phyloP scores from a whole-genome alignment of 495 filamentous ascomycete genomes.

The Bathelium albidoporum region DNA sequence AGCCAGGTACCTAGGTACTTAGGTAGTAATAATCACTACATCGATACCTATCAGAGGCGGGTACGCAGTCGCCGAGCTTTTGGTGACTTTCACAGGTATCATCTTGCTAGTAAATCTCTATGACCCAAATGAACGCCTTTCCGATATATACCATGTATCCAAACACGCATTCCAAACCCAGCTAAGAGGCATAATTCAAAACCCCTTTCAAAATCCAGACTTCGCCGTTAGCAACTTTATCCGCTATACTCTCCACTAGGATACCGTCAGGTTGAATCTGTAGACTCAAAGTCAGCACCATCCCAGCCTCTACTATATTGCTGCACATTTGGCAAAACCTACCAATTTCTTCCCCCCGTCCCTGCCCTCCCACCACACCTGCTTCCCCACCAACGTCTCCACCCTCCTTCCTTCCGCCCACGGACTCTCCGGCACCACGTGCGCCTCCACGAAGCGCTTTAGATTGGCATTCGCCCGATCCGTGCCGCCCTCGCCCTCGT shows the following conservation, averaged over 20 bases:
- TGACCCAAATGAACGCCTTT: not conserved
- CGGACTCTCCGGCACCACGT: conserved; percentile 65
- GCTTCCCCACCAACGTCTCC: conserved; percentile 57
- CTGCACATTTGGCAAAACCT: conserved; percentile 28
- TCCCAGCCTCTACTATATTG: conserved; percentile 9
- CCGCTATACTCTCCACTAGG: conserved; percentile 59
- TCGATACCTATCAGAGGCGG: too few relatives aligned
- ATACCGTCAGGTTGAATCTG: conserved; percentile 74
- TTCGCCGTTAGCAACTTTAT: conserved; percentile 74
- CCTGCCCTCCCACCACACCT: conserved; percentile 72
- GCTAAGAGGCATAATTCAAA: conserved; percentile 22
- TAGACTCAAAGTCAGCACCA: conserved; percentile 1
- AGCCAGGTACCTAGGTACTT: too few relatives aligned
- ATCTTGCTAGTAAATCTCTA: not conserved
- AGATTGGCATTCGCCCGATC: conserved; percentile 73
- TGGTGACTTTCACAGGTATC: too few relatives aligned
- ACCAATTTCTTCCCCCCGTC: conserved; percentile 58
- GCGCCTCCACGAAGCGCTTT: conserved; percentile 74
- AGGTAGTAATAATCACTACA: too few relatives aligned
- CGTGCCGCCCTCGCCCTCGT: conserved; percentile 67
- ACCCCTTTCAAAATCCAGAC: conserved; percentile 41
- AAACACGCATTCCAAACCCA: not conserved
- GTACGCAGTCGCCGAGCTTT: too few relatives aligned
- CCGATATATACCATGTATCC: not conserved
- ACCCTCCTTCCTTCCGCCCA: conserved; percentile 71